Base-by-base conservation (phyloP, 2,329 filamentous ascomycete species). In the Ceratocystis eucalypticola region DNA sequence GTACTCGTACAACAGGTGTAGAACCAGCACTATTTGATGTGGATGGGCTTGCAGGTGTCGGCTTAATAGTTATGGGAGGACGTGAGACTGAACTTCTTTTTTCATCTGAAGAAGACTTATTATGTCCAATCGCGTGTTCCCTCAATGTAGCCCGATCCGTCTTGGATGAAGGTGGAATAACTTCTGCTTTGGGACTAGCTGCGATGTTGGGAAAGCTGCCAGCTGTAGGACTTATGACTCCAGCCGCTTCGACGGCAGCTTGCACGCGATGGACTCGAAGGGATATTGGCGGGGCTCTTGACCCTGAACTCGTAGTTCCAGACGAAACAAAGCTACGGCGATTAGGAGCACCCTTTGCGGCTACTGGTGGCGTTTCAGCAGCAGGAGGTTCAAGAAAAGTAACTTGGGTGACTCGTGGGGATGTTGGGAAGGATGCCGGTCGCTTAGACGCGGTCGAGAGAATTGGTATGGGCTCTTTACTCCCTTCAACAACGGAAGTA, bases 91-190 rank as follows among this genome's bases (percentile, higher is more conserved):
- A 67, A 50, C 33, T 62, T 33, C 77, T 78, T 72, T 75, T 79
- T 67, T 82, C 82, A 79, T 83, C 78, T 66, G 79, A 72, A 66
- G 75, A 72, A 65, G 64, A 37, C 65, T 64, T 20, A 65, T 22
- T 33, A 45, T 62, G 66, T 46, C n/a, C 37, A 44, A 33, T n/a
- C 20, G 50, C 44, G 41, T 63, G 62, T 61, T 66, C 65, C 55
- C 25, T 61, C 1, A 62, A 48, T 7, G 48, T 53, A 41, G 68
- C 25, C 30, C 57, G 44, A 46, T 64, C 62, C 15, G 59, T 53
- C 41, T 63, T 61, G 8, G 63, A 12, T 44, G 61, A 46, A 20
- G 78, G 71, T 80, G 80, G 66, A 50, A 62, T 41, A 17, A 25
- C 22, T 20, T 65, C 63, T 33, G 63, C 57, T 62, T 65, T 67